Base-by-base conservation (phyloP, 2,329 filamentous ascomycete genomes). In the Magnaporthales sp. region DNA sequence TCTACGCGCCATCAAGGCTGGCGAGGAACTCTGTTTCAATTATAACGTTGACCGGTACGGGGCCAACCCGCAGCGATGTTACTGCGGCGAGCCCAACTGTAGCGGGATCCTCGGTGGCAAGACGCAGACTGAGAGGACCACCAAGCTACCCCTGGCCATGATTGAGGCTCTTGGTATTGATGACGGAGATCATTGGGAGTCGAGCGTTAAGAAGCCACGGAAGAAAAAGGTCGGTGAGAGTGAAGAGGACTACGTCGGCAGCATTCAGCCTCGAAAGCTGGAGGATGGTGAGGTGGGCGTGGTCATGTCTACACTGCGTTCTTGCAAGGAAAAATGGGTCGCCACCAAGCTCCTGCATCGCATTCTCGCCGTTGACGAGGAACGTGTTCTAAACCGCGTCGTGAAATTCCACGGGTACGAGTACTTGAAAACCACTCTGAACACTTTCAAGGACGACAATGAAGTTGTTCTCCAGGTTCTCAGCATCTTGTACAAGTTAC, bases 261-360 rank as follows among this genome's bases (percentile, higher is more conserved):
- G 92, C 76, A 84, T 96, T 68, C 87, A 94, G 76, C 89, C 91
- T 65, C 91, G 89, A 73, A 88, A 86, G 63, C 84, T 97, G 68
- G 89, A 92, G 70, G 91, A 95, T 73, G 87, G 90, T 68, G 92
- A 91, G 69, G 92, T 96, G 68, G 92, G 90, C 73, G 96, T 96
- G 79, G 92, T 97, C 77, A 97, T 97, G 92, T 93, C 94, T 27
- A 90, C 93, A 0, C 86, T 99, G 68, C 93, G 97, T 88, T 94
- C 97, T 77, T 97, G 92, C 83, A 96, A 97, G 78, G 95, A 99
- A 83, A 97, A 97, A 78, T 99, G 95, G 95, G 97, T 99, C 77
- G 93, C 92, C 2, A 93, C 97, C 78, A 98, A 98, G 79, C 82
- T 99, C 67, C 86, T 99, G 68, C 86, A 89, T 71, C 93, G 95